Evolutionary conservation across 495 filamentous ascomycete genomes (phyloP).

Genomic region (Darksidea phi): DNA sequence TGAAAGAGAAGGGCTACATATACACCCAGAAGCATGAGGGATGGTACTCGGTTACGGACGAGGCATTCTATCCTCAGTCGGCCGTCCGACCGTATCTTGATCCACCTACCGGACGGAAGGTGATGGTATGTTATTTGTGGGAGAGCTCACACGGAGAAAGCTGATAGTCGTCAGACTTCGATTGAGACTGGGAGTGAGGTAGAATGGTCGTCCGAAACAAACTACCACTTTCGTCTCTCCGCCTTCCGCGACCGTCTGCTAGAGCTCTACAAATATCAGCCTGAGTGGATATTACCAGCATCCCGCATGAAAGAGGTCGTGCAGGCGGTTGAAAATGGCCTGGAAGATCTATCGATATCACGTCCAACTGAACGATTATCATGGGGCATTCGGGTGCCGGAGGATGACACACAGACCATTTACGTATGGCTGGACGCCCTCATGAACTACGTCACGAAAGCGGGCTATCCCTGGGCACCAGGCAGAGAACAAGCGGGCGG

Average conservation of each 20-base stretch:
- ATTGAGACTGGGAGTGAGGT: constrained; percentile 87
- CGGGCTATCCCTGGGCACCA: constrained; percentile 78
- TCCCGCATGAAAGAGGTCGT: constrained; percentile 68
- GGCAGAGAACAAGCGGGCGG: constrained; percentile 58
- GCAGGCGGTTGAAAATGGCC: constrained; percentile 61
- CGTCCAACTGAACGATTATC: constrained; percentile 71
- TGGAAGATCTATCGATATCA: constrained; percentile 87
- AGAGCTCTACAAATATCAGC: constrained; percentile 72
- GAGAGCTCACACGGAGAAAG: background rate
- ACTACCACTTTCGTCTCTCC: constrained; percentile 93
- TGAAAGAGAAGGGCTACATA: constrained; percentile 73
- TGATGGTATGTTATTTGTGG: constrained; percentile 54
- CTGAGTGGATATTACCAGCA: constrained; percentile 66
- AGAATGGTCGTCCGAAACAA: constrained; percentile 90
- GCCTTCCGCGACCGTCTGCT: constrained; percentile 72
- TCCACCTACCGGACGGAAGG: constrained; percentile 74
- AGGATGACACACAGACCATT: constrained; percentile 82
- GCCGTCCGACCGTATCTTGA: constrained; percentile 72
- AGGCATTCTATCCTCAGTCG: constrained; percentile 86
- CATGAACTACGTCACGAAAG: constrained; percentile 85
- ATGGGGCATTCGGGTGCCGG: constrained; percentile 91
- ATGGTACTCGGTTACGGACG: constrained; percentile 96
- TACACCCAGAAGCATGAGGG: constrained; percentile 85
- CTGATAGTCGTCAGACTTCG: constrained; percentile 52
- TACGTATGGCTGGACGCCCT: constrained; percentile 98